Base-by-base conservation (phyloP, 169 alveolate species). In the Plasmodium vivax region DNA sequence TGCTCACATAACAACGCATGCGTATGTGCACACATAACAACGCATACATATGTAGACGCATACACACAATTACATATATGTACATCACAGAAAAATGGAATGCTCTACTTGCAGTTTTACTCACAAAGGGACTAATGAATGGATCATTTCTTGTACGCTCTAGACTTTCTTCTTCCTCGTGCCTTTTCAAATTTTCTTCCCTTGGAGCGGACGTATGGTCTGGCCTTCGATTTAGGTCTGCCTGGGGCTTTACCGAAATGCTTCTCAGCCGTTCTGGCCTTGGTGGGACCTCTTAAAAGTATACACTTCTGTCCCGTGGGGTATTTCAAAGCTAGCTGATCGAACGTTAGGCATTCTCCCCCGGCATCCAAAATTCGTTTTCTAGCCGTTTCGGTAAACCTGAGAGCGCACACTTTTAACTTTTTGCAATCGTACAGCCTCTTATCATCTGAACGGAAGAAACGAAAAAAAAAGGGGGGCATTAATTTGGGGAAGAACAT, bases 301-400 rank as follows among this genome's bases (percentile, higher is more conserved):
- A 99, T 98, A 93, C 98, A 98, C 92, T 97, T 97, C 75, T 98
- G 93, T 83, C 99, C 99, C 32, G 97, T 97, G 30, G 99, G 99
- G 83, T 97, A 84, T 73, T 98, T 96, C 84, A 98, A 92, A 19
- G 99, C 99, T 94, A 99, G 97, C 94, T 98, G 98, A 94, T 99
- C 99, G 94, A 99, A 98, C 81, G 99, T 99, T 82, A 99, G 92
- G 97, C 99, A 98, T 96, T 98, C 98, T 74, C 99, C 99, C n/a
- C 99, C 99, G 9, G 99, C 99, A 94, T 97, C 97, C 84, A 92
- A 92, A 92, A 99, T 98, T 93, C 99, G 98, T 68, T 97, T 97
- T 93, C 99, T 98, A 27, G 99, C 99, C n/a, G 99, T 96, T 97
- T 99, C 99, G 4, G 99, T 97, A 97, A 99, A 98, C 80, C 98